Percentiles rank a stretch among this genome's conserved stretches.
Evolutionary conservation across 2,329 filamentous ascomycete genomes (phyloP).

Genomic region (Claviceps digitariae): DNA sequence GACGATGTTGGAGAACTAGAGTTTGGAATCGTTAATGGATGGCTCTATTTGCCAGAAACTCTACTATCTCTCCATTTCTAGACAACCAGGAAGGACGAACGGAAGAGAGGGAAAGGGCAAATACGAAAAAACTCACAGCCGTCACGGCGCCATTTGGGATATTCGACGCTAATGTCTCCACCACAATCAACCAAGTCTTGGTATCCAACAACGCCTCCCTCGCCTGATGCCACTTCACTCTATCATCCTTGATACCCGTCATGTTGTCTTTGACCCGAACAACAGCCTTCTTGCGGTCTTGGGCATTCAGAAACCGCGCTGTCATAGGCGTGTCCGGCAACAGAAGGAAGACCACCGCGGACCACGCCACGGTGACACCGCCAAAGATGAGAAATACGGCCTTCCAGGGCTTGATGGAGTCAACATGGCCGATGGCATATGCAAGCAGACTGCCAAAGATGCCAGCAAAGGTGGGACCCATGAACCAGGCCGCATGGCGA

Average conservation of each 20-base stretch:
- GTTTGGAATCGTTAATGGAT: not conserved
- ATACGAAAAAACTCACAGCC: constrained; percentile 9
- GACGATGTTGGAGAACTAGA: constrained; percentile 15
- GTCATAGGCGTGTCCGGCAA: constrained; percentile 13
- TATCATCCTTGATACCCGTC: constrained; percentile 20
- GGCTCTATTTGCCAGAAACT: not conserved
- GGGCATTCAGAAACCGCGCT: constrained; percentile 14
- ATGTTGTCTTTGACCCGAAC: constrained; percentile 19
- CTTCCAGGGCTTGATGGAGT: constrained; percentile 9
- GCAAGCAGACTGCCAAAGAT: constrained; percentile 16
- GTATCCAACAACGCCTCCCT: constrained; percentile 13
- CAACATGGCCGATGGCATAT: constrained; percentile 18
- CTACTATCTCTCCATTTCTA: not conserved
- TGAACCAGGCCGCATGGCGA: constrained; percentile 20
- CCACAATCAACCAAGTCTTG: constrained; percentile 15
- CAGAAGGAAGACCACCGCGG: constrained; percentile 9
- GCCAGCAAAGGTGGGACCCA: constrained; percentile 18
- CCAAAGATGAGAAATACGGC: constrained; percentile 19
- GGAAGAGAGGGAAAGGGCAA: not conserved
- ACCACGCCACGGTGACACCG: constrained; percentile 11
- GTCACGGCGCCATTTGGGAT: constrained; percentile 19
- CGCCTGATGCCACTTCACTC: constrained; percentile 13
- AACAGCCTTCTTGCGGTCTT: constrained; percentile 18
- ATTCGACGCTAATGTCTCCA: constrained; percentile 13
- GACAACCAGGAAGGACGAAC: not conserved